phyloP scores from a whole-genome alignment of 2,329 filamentous ascomycete species.

The Mycosphaerella sp. region DNA sequence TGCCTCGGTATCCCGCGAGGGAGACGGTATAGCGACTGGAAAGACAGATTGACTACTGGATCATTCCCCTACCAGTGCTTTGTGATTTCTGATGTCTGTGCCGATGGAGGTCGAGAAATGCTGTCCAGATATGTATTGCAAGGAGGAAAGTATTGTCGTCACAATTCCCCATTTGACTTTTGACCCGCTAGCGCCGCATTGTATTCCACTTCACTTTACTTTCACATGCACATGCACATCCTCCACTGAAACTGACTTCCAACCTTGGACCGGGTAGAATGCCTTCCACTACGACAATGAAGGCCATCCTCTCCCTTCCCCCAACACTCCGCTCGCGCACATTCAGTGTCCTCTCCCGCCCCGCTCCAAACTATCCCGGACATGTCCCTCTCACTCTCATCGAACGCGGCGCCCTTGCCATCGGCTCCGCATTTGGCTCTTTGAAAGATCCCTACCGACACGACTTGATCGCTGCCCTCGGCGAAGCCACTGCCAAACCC shows the following conservation, averaged over 20 bases:
- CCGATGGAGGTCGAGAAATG: too few species aligned
- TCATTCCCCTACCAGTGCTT: too few species aligned
- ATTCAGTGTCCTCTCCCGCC: conserved; percentile 81
- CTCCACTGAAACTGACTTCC: neutral
- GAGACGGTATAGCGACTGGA: conserved; percentile 38
- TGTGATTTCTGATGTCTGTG: too few species aligned
- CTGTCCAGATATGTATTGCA: neutral
- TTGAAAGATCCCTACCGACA: conserved; percentile 71
- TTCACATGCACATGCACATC: neutral
- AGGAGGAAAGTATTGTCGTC: neutral
- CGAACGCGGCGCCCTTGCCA: conserved; percentile 66
- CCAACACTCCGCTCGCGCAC: conserved; percentile 36
- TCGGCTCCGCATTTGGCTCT: conserved; percentile 55
- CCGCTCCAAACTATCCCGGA: conserved; percentile 79
- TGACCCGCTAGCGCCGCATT: neutral
- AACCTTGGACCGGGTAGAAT: neutral
- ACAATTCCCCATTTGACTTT: neutral
- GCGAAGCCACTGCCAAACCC: conserved; percentile 87
- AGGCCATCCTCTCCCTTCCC: conserved; percentile 27
- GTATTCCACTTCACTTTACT: neutral
- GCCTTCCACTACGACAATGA: neutral
- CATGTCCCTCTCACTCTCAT: conserved; percentile 79
- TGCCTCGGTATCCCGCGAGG: conserved; percentile 42
- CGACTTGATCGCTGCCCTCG: conserved; percentile 90
- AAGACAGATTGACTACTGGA: conserved; percentile 37